Percentiles rank a stretch among this genome's conserved stretches.
These are phyloP conservation scores for Epichloe elymi DNA, from an alignment of 2,329 filamentous ascomycete species.

Conservation along the genomic window DNA sequence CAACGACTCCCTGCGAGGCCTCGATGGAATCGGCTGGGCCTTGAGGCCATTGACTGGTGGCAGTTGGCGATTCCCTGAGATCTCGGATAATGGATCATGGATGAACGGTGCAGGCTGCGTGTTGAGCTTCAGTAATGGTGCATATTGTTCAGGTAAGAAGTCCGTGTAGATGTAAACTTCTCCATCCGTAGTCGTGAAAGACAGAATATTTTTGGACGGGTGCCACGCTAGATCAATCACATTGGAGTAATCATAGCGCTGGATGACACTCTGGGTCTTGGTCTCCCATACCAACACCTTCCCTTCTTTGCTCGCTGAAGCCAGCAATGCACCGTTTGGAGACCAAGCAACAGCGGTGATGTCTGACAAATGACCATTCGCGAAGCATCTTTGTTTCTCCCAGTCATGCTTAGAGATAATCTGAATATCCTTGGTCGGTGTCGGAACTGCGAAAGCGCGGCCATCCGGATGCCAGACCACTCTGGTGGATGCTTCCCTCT, in stretches of 20 bases:
- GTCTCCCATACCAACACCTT: constrained; percentile 79
- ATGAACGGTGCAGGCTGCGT: constrained; percentile 73
- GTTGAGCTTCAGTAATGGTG: constrained; percentile 40
- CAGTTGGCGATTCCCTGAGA: constrained; percentile 49
- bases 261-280: constrained; percentile 69
- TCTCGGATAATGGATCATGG: constrained; percentile 62
- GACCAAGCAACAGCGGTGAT: constrained; percentile 88
- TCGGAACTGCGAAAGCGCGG: constrained; percentile 75
- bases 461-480: constrained; percentile 91
- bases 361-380: constrained; percentile 66
- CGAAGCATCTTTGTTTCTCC: constrained; percentile 71
- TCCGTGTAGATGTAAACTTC: constrained; percentile 83
- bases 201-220: constrained; percentile 72
- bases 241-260: constrained; percentile 66
- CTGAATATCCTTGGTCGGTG: constrained; percentile 69
- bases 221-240: constrained; percentile 87
- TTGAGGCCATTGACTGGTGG: constrained; percentile 39
- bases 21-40: constrained; percentile 31
- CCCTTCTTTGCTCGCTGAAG: constrained; percentile 52
- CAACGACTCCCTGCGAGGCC: constrained; percentile 47
- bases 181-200: constrained; percentile 85
- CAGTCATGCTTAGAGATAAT: constrained; percentile 82
- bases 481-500: constrained; percentile 57
- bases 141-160: constrained; percentile 47
- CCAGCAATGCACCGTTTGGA: constrained; percentile 81